Evolutionary conservation across 768 basidiomycete species (phyloP), one percentile per base, ranked within the genome.

Genomic region (Tricholoma matsutake): DNA sequence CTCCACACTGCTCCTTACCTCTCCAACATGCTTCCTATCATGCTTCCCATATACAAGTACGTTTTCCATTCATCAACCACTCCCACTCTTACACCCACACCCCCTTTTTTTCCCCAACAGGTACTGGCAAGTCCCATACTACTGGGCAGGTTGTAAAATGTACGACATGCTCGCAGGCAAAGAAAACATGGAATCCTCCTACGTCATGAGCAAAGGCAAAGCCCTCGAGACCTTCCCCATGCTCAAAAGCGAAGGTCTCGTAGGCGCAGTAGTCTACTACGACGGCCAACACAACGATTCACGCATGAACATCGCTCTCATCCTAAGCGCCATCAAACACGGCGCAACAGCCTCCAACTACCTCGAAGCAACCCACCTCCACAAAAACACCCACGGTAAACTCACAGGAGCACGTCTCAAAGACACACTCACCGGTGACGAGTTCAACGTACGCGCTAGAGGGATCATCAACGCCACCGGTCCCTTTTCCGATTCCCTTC

Each of bases 281-380:
- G 96, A 99, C 69, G 96, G 95, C 58, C 96, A 98, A 76, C 96
- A 99, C 76, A 99, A 99, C 68, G 97, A 99, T 68, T 90, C 96
- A 1, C 86, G 96, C 13, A 99, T 98, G 97, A 99, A 99, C 78
- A 84, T 96, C 57, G 94, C 96, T 0, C 80, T 99, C 32, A 83
- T 96, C 68, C 87, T 98, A 86, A 97, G 90, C 16, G 97, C 96
- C 4, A 92, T 98, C 47, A 91, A 94, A 68, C 85, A 91, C 56
- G 96, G 96, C 47, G 94, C 96, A 4, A 83, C 83, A 7, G 88
- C 90, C 16, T 86, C 89, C 53, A 99, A 98, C 79, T 92, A 99
- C 76, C 86, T 86, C 71, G 90, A 95, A 68, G 94, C 97, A 55
- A 88, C 86, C 10, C 72, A 79, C 2, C 79, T 99, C 4, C 82